phyloP scores from a whole-genome alignment of 768 basidiomycete genomes.

The Tricholoma terreum region DNA sequence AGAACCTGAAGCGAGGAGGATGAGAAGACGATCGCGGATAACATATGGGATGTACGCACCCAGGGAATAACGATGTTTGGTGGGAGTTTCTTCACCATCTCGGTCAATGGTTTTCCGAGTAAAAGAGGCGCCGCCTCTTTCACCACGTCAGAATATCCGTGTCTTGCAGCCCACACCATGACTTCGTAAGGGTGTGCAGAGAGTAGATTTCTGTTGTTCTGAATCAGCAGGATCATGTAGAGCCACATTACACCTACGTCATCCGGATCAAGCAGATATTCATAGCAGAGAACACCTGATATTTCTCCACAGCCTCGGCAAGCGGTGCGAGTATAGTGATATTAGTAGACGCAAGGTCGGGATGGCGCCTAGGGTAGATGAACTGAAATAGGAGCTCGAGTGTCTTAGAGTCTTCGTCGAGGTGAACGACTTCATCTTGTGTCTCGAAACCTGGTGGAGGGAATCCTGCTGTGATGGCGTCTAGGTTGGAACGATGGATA shows the following conservation, averaged over 20 bases:
- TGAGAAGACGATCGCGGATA: background rate
- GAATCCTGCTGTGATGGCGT: constrained; percentile 20
- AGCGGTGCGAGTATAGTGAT: constrained; percentile 16
- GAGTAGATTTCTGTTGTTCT: background rate
- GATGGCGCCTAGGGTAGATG: constrained; percentile 25
- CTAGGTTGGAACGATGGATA: constrained; percentile 20
- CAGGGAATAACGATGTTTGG: background rate
- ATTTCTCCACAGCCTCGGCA: no score
- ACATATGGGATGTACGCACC: background rate
- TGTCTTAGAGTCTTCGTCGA: constrained; percentile 19
- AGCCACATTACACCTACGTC: constrained; percentile 17
- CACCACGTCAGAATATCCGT: constrained; percentile 6
- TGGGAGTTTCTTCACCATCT: background rate
- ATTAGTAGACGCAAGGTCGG: constrained; percentile 13
- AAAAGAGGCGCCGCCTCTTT: background rate
- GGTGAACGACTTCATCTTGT: constrained; percentile 16
- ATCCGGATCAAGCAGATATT: constrained; percentile 19
- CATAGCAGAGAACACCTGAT: no score
- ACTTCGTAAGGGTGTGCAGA: constrained; percentile 9
- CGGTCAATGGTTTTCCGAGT: constrained; percentile 1
- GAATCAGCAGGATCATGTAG: background rate
- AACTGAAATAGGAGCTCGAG: constrained; percentile 27
- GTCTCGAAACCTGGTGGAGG: constrained; percentile 18
- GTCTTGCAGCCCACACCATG: constrained; percentile 8
- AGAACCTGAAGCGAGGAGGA: no score